Evolutionary conservation across 805 yeast species (phyloP), one percentile per base, ranked within the genome.

Genomic region (Cyberlindnera petersonii): DNA sequence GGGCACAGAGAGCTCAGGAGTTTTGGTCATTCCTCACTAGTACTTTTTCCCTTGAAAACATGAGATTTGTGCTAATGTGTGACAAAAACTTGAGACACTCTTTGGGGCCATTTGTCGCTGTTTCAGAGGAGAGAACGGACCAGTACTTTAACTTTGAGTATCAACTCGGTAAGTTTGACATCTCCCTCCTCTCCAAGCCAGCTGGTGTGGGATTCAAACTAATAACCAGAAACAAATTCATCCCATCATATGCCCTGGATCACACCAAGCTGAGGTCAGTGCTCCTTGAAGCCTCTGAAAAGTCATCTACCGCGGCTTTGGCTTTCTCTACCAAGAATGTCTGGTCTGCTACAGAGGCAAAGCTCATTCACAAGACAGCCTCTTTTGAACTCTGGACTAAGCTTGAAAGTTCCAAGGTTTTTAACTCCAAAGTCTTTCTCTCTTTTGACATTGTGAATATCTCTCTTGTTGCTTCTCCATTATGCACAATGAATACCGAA

Each of bases 351-450:
- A 41, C 53, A 0, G 33, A 44, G 1, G 81, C 83, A 0, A 48
- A 48, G 10, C 52, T 76, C 9, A 40, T 67, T 1, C 55, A 58
- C 16, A 53, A 55, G 35, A 62, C 67, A 20, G 38, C 52, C 0
- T 49, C 53, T 6, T 63, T 63, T 43, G 80, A 80, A 40, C 42
- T 76, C 28, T 82, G 87, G 87, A 51, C 61, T 6, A 69, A 73
- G 40, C 37, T 47, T 15, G 77, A 74, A 34, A 23, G 42, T 3
- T 53, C 57, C 4, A 43, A 42, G 14, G 36, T 50, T 21, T 49
- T 59, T 44, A 23, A 48, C 4, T 59, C 64, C 2, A 70, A 65
- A 40, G 48, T 61, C 0, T 58, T 67, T 10, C 44, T 77, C 0
- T 69, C 80, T 3, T 56, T 79, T 29, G 80, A 76, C 33, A 38